Conservation (phyloP, 495 filamentous ascomycete genomes). For the Neurospora tetraspora region DNA sequence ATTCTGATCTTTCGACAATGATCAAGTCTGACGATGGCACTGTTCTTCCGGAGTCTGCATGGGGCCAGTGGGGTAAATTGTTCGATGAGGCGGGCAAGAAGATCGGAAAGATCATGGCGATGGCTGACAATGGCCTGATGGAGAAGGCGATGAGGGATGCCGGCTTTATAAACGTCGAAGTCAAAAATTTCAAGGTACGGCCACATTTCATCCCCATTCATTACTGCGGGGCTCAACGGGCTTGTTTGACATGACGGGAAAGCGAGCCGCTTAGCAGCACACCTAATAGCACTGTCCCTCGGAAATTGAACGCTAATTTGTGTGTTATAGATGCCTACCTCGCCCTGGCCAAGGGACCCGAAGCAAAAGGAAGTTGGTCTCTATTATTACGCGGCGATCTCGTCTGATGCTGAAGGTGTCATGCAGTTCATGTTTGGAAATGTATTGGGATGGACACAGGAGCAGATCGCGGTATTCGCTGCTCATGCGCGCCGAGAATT, state of each 20-base stretch:
- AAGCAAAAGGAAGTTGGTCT: slow-evolving; percentile 41
- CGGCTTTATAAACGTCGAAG: slow-evolving; percentile 45
- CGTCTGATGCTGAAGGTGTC: slow-evolving; percentile 35
- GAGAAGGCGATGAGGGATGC: slow-evolving; percentile 37
- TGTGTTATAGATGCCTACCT: slow-evolving; percentile 37
- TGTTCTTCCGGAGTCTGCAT: background rate
- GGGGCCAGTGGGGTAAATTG: background rate
- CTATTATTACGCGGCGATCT: slow-evolving; percentile 27
- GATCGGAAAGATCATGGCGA: slow-evolving; percentile 24
- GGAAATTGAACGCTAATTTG: background rate
- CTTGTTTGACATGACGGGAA: background rate
- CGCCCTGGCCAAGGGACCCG: slow-evolving; percentile 48
- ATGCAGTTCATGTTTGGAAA: slow-evolving; percentile 38
- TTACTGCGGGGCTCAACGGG: background rate
- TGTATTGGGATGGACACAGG: slow-evolving; percentile 40
- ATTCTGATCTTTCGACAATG: slow-evolving; percentile 33
- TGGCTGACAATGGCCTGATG: slow-evolving; percentile 23
- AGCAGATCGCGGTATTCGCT: slow-evolving; percentile 45
- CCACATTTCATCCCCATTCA: background rate
- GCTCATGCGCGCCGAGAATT: slow-evolving; percentile 45
- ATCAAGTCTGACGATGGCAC: slow-evolving; percentile 38
- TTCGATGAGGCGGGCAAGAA: slow-evolving; percentile 15
- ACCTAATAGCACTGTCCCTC: background rate
- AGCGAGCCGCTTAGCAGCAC: background rate
- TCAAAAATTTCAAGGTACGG: slow-evolving; percentile 28